These are phyloP conservation scores for Papiliotrema terrestris DNA, from an alignment of 1,284 basidiomycete genomes.

Conservation along the genomic window DNA sequence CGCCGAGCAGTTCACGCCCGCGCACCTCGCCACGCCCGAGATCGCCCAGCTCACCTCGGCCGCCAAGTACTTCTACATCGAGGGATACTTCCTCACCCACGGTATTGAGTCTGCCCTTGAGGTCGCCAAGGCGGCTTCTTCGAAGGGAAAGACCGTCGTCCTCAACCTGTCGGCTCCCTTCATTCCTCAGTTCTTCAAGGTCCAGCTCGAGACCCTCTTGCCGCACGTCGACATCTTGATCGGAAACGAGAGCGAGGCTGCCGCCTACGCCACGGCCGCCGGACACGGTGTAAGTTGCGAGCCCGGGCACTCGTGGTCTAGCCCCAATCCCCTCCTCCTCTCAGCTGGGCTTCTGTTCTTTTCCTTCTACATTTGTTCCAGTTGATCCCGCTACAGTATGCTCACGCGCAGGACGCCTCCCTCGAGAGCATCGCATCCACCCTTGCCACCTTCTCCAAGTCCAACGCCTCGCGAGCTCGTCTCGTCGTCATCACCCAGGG, in stretches of 20 bases:
- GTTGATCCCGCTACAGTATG: too few species aligned
- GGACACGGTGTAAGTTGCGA: slow-evolving; percentile 49
- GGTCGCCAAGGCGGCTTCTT: slow-evolving; percentile 76
- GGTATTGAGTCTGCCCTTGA: slow-evolving; percentile 71
- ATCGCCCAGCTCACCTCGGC: slow-evolving; percentile 73
- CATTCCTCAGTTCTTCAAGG: slow-evolving; percentile 90
- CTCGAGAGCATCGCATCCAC: slow-evolving; percentile 65
- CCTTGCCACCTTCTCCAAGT: slow-evolving; percentile 63
- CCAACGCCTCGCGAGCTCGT: slow-evolving; percentile 69
- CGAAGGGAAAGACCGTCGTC: slow-evolving; percentile 74
- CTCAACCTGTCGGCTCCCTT: slow-evolving; percentile 97
- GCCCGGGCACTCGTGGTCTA: too few species aligned
- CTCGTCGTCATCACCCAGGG: slow-evolving; percentile 92
- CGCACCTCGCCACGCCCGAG: slow-evolving; percentile 72
- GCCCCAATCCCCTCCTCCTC: too few species aligned
- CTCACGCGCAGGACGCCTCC: slow-evolving; percentile 51
- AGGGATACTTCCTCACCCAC: slow-evolving; percentile 97
- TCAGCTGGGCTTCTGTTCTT: too few species aligned
- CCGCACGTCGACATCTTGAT: slow-evolving; percentile 82
- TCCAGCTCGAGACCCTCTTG: slow-evolving; percentile 72
- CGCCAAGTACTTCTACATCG: slow-evolving; percentile 89
- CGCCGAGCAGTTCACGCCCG: slow-evolving; percentile 81
- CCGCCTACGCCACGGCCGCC: slow-evolving; percentile 72
- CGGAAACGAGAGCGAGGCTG: slow-evolving; percentile 93
- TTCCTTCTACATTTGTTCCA: too few species aligned